phyloP scores from a whole-genome alignment of 495 filamentous ascomycete genomes.

The Hyaloscypha finlandica region DNA sequence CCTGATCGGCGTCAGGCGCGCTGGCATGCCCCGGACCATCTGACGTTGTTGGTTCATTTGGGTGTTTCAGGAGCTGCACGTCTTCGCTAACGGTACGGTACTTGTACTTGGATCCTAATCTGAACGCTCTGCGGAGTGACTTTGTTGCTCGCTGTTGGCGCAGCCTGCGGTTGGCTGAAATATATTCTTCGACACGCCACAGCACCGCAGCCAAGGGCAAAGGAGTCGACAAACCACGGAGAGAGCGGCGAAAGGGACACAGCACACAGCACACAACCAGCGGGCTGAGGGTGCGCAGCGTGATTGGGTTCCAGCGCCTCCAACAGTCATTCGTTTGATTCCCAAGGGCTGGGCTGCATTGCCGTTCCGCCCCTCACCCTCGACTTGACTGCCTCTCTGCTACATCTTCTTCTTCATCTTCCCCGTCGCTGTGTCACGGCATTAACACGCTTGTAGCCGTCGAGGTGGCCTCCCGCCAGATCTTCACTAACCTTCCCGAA shows the following conservation, averaged over 20 bases:
- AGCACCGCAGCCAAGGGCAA: no score
- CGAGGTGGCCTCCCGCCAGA: slow-evolving; percentile 4
- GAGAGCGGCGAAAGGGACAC: no score
- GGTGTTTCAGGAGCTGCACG: not conserved
- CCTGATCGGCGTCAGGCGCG: not conserved
- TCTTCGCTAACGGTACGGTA: no score
- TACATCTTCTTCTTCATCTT: not conserved
- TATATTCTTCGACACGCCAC: no score
- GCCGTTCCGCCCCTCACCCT: not conserved
- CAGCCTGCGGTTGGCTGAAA: no score
- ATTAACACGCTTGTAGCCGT: not conserved
- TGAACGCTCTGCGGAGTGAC: no score
- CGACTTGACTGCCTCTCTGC: not conserved
- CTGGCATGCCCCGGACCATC: not conserved
- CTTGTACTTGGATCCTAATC: no score
- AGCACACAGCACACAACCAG: no score
- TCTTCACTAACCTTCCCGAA: slow-evolving; percentile 7
- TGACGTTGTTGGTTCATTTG: not conserved
- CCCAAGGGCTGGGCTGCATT: not conserved
- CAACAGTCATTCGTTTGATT: no score
- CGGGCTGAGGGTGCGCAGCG: not conserved
- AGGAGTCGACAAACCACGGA: no score
- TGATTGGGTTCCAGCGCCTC: not conserved
- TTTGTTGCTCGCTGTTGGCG: no score
- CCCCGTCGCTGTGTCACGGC: not conserved